Evolutionary conservation across 805 yeast genomes (phyloP).

Genomic region (Candida berthetii): DNA sequence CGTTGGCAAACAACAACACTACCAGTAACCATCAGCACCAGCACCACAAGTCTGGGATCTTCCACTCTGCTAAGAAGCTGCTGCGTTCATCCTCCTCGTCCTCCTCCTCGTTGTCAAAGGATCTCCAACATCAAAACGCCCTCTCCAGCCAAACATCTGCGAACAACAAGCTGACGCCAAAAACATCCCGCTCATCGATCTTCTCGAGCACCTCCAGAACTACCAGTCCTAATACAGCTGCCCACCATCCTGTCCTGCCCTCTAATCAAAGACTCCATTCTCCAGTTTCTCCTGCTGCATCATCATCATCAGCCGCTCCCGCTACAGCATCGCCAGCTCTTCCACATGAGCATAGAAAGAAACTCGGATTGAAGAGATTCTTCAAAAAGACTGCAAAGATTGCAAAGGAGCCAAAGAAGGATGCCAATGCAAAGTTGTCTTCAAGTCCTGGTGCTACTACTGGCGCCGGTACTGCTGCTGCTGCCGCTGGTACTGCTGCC

Average conservation of each 20-base stretch:
- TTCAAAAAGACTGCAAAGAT: conserved; percentile 36
- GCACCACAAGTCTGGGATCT: neutral
- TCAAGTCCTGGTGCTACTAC: too few species aligned
- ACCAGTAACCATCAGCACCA: neutral
- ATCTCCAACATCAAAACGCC: neutral
- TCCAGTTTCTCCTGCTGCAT: conserved; percentile 1
- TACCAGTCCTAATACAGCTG: conserved; percentile 14
- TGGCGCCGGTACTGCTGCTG: too few species aligned
- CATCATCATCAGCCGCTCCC: conserved; percentile 3
- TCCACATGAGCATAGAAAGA: too few species aligned
- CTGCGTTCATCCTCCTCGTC: neutral
- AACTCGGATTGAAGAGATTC: conserved; percentile 36
- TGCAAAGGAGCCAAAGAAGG: conserved; percentile 1
- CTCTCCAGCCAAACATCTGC: too few species aligned
- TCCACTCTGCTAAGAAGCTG: neutral
- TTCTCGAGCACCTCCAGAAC: conserved; percentile 16
- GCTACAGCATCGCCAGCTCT: too few species aligned
- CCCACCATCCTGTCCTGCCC: neutral
- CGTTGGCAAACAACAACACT: neutral
- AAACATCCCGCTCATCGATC: conserved; percentile 17
- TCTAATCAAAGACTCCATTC: neutral
- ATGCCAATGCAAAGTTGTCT: neutral
- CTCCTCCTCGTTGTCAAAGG: too few species aligned
- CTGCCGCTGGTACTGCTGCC: neutral
- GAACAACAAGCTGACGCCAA: conserved; percentile 13